Percentiles rank a stretch among this genome's conserved stretches.
Evolutionary conservation across 2,329 filamentous ascomycete genomes (phyloP).

Genomic region (Fusarium subglutinans): DNA sequence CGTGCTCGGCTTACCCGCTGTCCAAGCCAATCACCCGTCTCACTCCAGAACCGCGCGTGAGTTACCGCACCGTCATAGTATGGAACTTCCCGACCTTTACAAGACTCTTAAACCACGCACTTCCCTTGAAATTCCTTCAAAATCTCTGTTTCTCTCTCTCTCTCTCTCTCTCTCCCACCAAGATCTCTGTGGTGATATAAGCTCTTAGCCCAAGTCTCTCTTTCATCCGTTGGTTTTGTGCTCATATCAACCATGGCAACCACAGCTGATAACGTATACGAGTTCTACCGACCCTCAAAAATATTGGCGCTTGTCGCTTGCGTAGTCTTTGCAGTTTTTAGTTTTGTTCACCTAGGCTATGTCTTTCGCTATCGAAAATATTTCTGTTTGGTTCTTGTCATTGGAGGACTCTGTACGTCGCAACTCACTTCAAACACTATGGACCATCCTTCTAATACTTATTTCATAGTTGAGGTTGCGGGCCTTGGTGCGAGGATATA

Average conservation of each 20-base stretch:
- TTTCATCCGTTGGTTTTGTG: too few species aligned
- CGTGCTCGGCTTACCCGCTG: too few species aligned
- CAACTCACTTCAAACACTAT: fast-evolving
- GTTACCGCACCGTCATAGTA: too few species aligned
- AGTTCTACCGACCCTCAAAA: neutral
- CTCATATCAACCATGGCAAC: neutral
- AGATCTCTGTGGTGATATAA: too few species aligned
- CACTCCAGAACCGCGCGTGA: too few species aligned
- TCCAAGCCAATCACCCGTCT: too few species aligned
- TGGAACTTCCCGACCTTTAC: too few species aligned
- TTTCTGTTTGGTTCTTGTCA: neutral
- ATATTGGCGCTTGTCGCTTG: neutral
- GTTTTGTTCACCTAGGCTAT: neutral
- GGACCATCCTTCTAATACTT: fast-evolving
- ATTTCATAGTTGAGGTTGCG: neutral
- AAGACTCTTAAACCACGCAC: too few species aligned
- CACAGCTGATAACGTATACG: neutral
- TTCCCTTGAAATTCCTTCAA: too few species aligned
- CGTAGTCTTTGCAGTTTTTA: neutral
- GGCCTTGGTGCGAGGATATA: neutral
- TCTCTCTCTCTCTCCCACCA: too few species aligned
- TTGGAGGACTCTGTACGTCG: neutral
- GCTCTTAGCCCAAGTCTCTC: too few species aligned
- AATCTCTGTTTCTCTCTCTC: too few species aligned
- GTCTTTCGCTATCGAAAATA: neutral